Evolutionary conservation across 257 asterid genomes (phyloP), one percentile per base, ranked within the genome.

Genomic region (Solanum gracilifrons): DNA sequence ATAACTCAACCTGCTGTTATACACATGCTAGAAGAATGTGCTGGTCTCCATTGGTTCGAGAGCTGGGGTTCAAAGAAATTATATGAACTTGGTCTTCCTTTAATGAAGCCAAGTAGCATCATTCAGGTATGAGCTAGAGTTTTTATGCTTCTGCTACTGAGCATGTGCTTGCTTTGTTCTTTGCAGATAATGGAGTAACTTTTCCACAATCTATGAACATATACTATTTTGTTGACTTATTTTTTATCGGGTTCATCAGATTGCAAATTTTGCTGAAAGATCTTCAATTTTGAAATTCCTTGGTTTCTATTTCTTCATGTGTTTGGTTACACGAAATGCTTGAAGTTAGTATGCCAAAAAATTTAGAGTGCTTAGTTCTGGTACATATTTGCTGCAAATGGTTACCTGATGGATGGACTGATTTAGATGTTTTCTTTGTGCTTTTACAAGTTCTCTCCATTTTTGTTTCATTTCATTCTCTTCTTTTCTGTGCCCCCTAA

Each of bases 41-140:
- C 97, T 13, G 99, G 98, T 32, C 98, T 96, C 89, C 99, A 93
- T 80, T 97, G 99, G 99, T 97, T 97, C 36, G 99, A 97, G 90
- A 93, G 99, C 92, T 97, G 98, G 99, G 99, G 99, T 74, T 91
- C 97, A 5, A 97, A 95, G 71, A 96, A 91, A 90, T 93, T 97
- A 7, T 93, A n/a, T 86, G 99, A 97, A 87, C 93, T 97, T 15
- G 99, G 98, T 13, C 98, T 97, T 84, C 99, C 99, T 13, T 86
- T 96, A 32, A 96, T 94, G 94, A 94, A 90, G 87, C 64, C 95
- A 64, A 88, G 73, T 90, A 91, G 84, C 87, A 91, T 97, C 74
- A 72, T 96, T 88, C 92, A 96, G 99, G 99, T 97, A 89, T 83
- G 25, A 36, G 13, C 43, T 51, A 6, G 29, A 33, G 41, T 25